Evolutionary conservation across 208 protist genomes (phyloP), one percentile per base, ranked within the genome.

Genomic region (Tritrichomonas foetus): DNA sequence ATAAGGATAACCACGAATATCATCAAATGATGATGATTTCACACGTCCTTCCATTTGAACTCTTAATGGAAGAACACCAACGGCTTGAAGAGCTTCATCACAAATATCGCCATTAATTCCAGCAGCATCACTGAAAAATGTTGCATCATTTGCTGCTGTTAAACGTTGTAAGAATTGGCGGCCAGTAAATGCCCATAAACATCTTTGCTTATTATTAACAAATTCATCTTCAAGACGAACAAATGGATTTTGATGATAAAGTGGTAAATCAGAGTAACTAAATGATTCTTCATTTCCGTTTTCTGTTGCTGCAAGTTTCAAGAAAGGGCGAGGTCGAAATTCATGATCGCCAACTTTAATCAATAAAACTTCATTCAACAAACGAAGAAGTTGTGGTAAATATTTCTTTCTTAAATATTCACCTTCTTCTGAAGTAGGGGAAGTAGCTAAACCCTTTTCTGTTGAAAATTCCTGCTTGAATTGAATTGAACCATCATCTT

Each of bases 201-300:
- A 20, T 0, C 44, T 5, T 25, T 84, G 74, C n/a, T 84, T 84
- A 30, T 84, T 84, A 33, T 84, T 33, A 47, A 44, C 36, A n/a
- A 5, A 53, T 53, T 84, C 74, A 30, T 84, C 36, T 53, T 47
- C 14, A 53, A 84, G 74, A 8, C 74, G 27, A 11, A 84, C 1
- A 53, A 84, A 53, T n/a, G 74, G n/a, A 20, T 49, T 84, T 30
- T 84, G 74, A 47, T 84, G n/a, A 25, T 84, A 84, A 33, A n/a
- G 44, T 9, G 74, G 74, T 47, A 84, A 25, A n/a, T 33, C 8
- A 1, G 74, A 84, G 25, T 53, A 84, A 33, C 25, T 39, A 84
- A 53, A n/a, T 30, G 74, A 84, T 33, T 20, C 5, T 33, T 33
- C 27, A 13, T 44, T 44, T 33, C 41, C 41, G 3, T 53, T n/a